phyloP scores from a whole-genome alignment of 2,329 filamentous ascomycete genomes.

The Botrytis medusae region DNA sequence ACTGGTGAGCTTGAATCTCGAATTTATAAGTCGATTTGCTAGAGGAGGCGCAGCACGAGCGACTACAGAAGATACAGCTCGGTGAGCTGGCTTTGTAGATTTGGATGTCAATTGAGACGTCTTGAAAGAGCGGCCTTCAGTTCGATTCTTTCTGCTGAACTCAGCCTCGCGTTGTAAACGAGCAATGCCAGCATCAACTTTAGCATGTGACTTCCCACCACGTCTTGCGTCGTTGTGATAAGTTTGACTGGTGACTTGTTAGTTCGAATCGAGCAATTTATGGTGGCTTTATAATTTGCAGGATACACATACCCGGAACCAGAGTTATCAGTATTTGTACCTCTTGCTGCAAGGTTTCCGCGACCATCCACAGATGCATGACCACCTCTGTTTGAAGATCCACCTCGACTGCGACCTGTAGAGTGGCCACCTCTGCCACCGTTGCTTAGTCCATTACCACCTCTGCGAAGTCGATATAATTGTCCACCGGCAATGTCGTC shows the following conservation, averaged over 20 bases:
- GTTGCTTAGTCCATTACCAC: conserved; percentile 5
- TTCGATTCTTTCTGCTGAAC: background rate
- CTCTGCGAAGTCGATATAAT: conserved; percentile 33
- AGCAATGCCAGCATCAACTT: conserved; percentile 18
- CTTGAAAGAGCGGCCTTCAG: conserved; percentile 5
- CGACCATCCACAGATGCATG: conserved; percentile 5
- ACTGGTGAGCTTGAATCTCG: conserved; percentile 4
- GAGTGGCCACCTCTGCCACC: conserved; percentile 22
- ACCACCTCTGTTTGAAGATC: conserved; percentile 12
- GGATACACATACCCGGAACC: background rate
- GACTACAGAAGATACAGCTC: background rate
- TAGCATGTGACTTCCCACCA: background rate
- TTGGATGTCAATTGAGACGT: background rate
- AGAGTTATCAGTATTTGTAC: background rate
- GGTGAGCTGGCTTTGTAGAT: background rate
- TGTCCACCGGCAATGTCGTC: conserved; percentile 37
- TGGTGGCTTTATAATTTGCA: background rate
- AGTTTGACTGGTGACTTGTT: background rate
- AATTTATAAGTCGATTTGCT: background rate
- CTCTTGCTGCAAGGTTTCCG: background rate
- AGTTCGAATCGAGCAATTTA: background rate
- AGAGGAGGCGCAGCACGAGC: background rate
- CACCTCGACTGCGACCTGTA: conserved; percentile 6
- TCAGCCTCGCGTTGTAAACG: conserved; percentile 11
- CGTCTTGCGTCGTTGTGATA: conserved; percentile 14